Percentiles rank a stretch among this genome's conserved stretches.
These are phyloP conservation scores for Phanerodontia chrysosporium DNA, from an alignment of 768 basidiomycete species.

Conservation along the genomic window DNA sequence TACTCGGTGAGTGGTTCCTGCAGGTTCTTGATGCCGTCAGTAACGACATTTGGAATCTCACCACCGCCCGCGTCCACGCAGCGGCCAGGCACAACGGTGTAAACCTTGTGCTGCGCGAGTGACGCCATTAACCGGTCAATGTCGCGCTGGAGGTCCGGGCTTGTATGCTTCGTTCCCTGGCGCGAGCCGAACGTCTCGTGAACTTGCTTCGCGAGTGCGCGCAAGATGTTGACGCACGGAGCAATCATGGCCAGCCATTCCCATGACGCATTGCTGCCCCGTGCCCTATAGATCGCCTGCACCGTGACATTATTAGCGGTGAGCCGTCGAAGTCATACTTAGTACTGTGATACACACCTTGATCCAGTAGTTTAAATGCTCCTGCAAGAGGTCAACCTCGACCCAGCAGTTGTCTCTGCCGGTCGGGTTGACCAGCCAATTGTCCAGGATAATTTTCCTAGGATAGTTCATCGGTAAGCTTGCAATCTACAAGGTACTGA, in stretches of 20 bases:
- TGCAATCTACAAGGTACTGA: no score
- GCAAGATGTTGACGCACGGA: conserved; percentile 29
- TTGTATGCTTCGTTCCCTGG: conserved; percentile 29
- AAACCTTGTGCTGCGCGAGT: no score
- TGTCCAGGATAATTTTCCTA: conserved; percentile 20
- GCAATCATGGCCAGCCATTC: conserved; percentile 36
- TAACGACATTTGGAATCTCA: conserved; percentile 16
- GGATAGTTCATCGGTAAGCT: not conserved
- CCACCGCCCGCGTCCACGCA: conserved; percentile 15
- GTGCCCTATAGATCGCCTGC: conserved; percentile 27
- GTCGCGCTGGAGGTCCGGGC: conserved; percentile 26
- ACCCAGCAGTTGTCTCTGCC: conserved; percentile 22
- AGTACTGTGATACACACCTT: conserved; percentile 19
- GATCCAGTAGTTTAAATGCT: conserved; percentile 31
- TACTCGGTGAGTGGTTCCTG: conserved; percentile 22
- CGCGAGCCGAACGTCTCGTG: conserved; percentile 23
- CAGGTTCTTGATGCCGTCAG: conserved; percentile 18
- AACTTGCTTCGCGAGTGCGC: conserved; percentile 22
- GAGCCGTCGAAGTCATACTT: not conserved
- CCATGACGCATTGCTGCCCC: conserved; percentile 28
- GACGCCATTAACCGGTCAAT: conserved; percentile 24
- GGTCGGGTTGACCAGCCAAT: no score
- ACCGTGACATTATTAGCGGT: not conserved
- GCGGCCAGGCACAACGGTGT: conserved; percentile 17
- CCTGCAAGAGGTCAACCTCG: conserved; percentile 30